Evolutionary conservation across 306 rosid genomes (phyloP), one percentile per base, ranked within the genome.

Genomic region (Malus asiatica): DNA sequence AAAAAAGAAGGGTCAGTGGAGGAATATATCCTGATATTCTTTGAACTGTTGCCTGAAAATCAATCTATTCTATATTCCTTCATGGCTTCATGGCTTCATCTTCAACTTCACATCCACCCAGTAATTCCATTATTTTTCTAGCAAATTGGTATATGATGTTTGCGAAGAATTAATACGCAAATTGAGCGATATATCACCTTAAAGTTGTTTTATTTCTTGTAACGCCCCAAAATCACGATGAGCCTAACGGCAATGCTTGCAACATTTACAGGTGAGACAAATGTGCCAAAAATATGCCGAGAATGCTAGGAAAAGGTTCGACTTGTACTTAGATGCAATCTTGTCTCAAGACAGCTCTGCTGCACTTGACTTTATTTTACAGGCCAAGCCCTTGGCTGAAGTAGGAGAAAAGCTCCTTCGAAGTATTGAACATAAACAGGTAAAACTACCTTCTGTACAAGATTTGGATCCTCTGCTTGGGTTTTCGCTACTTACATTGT

Each of bases 401-500:
- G 66, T 55, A 67, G 96, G 87, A 81, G 84, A 79, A 66, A 84
- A 83, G 78, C 86, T 87, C 78, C 87, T 84, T 27, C 86, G 38
- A 15, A 55, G 76, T 55, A 79, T 88, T 29, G 62, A 51, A 77
- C 58, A 73, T 8, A 86, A 83, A 61, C 53, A 69, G 88, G 98
- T 91, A 84, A 76, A 19, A 81, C 61, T 59, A 69, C 58, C 45
- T 13, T 19, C 6, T 67, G 57, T 14, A 45, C 25, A 45, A 46
- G 10, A 70, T 11, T 69, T 11, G 6, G 30, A 32, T 14, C n/a
- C n/a, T 52, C 1, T 30, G 42, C 46, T 19, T 14, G 0, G 33
- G n/a, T 22, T 71, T 4, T 20, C 1, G 33, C 48, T 53, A 11
- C 29, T 22, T 30, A 52, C 33, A 19, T 51, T 70, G 23, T 70